Base-by-base conservation (phyloP, 2,329 filamentous ascomycete genomes). In the Neurospora sp. region DNA sequence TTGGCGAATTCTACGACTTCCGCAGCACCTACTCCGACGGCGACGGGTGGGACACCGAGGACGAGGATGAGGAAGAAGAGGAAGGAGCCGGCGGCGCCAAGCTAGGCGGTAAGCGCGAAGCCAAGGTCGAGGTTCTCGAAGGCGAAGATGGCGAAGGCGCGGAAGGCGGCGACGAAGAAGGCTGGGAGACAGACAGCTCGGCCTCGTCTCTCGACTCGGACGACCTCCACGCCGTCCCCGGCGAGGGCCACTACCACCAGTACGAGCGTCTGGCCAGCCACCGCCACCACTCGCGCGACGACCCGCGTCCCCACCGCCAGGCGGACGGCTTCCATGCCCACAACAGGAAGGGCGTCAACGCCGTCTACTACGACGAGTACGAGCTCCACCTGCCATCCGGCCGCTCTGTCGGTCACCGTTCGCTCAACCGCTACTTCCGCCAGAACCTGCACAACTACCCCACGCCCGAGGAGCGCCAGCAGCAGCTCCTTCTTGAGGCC, bases 1-100 rank as follows among this genome's bases (percentile, higher is more conserved):
- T 99, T 77, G 96, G 96, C 70, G 92, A 98, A 74, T 97, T 92
- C 80, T 99, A 99, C 80, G 96, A 99, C 78, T 99, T 99, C 85
- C 88, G 92, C 74, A 92, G 92, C 81, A 97, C 96, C 1, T 99
- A 99, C 79, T 96, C 93, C 0, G 96, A 98, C 76, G 88, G 85
- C 11, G 92, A 88, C 4, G 87, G 87, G 17, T 86, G 88, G 1
- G 88, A 87, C 1, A 87, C 88, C 6, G 88, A 89, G 28, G 84
- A 83, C 12, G 78, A 80, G 40, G 77, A 77, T 4, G 79, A 80
- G 3, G 83, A 82, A 8, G 85, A 86, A 67, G 83, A 81, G 33
- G 82, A 82, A n/a, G 78, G 71, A 81, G 28, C 52, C 8, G 83
- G 86, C 15, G 92, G 91, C 15, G 89, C 91, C 71, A 95, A 92